Evolutionary conservation across 2,329 filamentous ascomycete genomes (phyloP), one percentile per base, ranked within the genome.

Genomic region (Beauveria scarabaeidicola): DNA sequence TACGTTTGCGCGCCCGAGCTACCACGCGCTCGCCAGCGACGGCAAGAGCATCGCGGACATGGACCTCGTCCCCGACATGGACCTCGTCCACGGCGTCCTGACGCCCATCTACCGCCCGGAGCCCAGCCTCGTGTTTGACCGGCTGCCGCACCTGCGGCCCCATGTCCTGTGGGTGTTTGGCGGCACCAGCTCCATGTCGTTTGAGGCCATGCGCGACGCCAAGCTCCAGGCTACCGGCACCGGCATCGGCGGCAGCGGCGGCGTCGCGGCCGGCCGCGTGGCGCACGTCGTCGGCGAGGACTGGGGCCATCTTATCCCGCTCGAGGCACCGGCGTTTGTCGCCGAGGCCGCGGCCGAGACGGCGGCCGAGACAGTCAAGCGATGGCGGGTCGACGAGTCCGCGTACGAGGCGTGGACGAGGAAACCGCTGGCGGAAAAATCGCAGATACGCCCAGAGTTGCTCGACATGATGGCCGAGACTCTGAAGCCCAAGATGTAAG

Each of bases 221-320:
- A 89, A 89, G 71, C 75, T 90, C 70, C 72, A 77, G 1, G 63
- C 75, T n/a, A 91, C 87, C 0, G 89, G 89, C 1, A 72, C 74
- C 0, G 88, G 84, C 0, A 73, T 81, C 0, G 86, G 88, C 7
- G 89, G 90, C 1, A 88, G 84, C 64, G 83, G 90, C 19, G 82
- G 88, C 52, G 77, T 70, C 4, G 72, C 73, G n/a, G 80, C 81
- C 13, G 90, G 88, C 0, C 78, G 84, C 50, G 91, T 96, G 2
- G 79, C 77, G 59, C 79, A 85, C 64, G 80, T 89, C 5, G 76
- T 84, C 17, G 73, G 94, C 8, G 74, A 87, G 29, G 81, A 80
- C 0, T 78, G 80, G 6, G 91, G 92, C 0, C 93, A 97, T 72
- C 72, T 97, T 46, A 83, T 97, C 29, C 88, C 92, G 0, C 89